Evolutionary conservation across 2,329 filamentous ascomycete species (phyloP), one percentile per base, ranked within the genome.

Genomic region (Ophiostoma novo-ulmi): DNA sequence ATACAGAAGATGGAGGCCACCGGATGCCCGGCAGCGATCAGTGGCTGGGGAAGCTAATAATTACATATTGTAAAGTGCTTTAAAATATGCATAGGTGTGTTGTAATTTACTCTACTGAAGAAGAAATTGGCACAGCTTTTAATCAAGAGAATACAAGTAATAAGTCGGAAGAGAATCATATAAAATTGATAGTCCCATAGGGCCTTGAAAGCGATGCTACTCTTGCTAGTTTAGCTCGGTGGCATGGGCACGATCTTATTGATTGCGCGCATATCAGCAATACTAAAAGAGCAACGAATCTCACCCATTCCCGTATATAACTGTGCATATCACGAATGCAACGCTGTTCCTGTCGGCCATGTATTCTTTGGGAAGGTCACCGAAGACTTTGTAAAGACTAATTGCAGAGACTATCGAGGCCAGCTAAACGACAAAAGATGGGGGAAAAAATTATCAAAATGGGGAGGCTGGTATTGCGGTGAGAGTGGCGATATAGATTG

Each of bases 301-400:
- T 3, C 38, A 39, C 38, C 5, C 44, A 20, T 48, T 5, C 44
- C 14, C 39, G 6, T 17, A 6, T 17, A 6, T 6, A 5, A 55
- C 14, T 55, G 6, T 20, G 20, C 52, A 55, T 55, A 26, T 55
- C n/a, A 61, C 22, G 17, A 48, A 55, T 58, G 44, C 48, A 48
- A 68, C 67, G 67, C 67, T 68, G 67, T 68, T 58, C 44, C 67
- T 68, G 44, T 26, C 22, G 22, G 38, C 38, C 64, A 26, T 41
- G 64, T 67, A 35, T 55, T 26, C 26, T 48, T 22, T 13, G 52
- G 52, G 52, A 67, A 52, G 66, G n/a, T 44, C 38, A 17, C 52
- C 52, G 22, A 26, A 14, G 20, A 17, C 14, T n/a, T 5, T 31
- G 3, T 31, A 31, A 3, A 31, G 31, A 6, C 44, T 48, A 48